These are phyloP conservation scores for Pseudocercospora musae DNA, from an alignment of 2,329 filamentous ascomycete species.

Conservation along the genomic window DNA sequence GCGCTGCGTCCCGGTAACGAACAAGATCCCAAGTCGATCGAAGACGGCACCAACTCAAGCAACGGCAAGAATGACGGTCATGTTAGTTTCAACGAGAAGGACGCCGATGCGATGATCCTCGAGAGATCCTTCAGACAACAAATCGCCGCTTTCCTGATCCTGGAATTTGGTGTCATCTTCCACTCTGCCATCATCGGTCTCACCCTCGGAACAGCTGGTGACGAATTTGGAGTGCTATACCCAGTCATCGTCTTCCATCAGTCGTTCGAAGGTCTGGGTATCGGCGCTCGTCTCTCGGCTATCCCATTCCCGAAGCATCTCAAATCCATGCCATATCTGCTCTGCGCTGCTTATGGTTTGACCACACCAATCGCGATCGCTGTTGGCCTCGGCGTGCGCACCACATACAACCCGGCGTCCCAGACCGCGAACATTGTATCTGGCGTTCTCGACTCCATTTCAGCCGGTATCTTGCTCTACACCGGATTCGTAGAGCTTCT, in stretches of 20 bases:
- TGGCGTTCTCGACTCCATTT: constrained; percentile 84
- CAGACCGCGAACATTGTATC: constrained; percentile 70
- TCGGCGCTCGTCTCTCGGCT: constrained; percentile 77
- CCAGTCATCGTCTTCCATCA: constrained; percentile 79
- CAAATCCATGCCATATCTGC: constrained; percentile 69
- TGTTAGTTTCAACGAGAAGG: constrained; percentile 20
- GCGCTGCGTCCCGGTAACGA: neutral
- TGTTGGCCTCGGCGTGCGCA: constrained; percentile 71
- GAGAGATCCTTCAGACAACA: constrained; percentile 63
- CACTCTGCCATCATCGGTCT: constrained; percentile 49
- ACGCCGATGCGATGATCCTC: constrained; percentile 13
- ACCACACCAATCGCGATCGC: constrained; percentile 84
- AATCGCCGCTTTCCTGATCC: constrained; percentile 82
- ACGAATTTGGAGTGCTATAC: constrained; percentile 60
- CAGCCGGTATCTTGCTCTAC: constrained; percentile 71
- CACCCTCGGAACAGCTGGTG: constrained; percentile 62
- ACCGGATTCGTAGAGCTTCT: constrained; percentile 49
- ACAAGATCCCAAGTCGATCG: constrained; percentile 12
- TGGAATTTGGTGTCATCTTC: constrained; percentile 85
- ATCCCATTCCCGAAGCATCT: constrained; percentile 71
- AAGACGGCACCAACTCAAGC: constrained; percentile 7
- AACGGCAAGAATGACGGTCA: constrained; percentile 11
- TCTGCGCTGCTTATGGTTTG: constrained; percentile 69
- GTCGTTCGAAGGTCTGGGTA: constrained; percentile 85
- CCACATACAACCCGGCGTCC: constrained; percentile 60